phyloP scores from a whole-genome alignment of 257 asterid species.

The Jacaranda copaia region DNA sequence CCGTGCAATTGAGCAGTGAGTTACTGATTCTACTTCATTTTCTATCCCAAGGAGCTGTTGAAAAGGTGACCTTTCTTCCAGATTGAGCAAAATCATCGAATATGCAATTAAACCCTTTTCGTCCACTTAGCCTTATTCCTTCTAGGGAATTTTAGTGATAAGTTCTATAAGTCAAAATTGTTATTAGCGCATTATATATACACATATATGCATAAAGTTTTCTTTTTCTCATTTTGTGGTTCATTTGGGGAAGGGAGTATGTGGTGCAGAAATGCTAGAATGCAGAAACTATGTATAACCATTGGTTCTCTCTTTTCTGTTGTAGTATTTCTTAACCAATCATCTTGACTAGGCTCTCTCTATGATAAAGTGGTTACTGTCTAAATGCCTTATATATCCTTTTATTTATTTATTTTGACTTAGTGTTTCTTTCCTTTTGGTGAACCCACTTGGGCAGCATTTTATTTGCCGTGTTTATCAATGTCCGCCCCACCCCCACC shows the following conservation, averaged over 20 bases:
- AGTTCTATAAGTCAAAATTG: not conserved
- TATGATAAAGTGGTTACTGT: slow-evolving; percentile 32
- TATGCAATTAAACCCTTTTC: slow-evolving; percentile 12
- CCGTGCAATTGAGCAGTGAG: slow-evolving; percentile 74
- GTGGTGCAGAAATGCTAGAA: slow-evolving; percentile 33
- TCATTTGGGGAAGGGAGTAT: slow-evolving; percentile 29
- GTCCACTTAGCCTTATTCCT: too few species aligned
- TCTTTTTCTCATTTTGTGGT: slow-evolving; percentile 18
- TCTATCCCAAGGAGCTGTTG: slow-evolving; percentile 18
- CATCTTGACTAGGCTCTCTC: slow-evolving; percentile 21
- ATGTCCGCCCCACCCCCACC: too few species aligned
- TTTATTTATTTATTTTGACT: not conserved
- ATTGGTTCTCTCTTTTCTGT: slow-evolving; percentile 31
- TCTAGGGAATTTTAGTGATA: too few species aligned
- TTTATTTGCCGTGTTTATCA: not conserved
- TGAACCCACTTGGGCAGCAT: not conserved
- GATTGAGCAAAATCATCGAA: slow-evolving; percentile 15
- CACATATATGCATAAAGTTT: slow-evolving; percentile 7
- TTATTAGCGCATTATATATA: slow-evolving; percentile 19
- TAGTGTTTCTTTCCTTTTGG: not conserved
- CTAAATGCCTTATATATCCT: not conserved
- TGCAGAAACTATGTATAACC: slow-evolving; percentile 47
- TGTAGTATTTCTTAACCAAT: slow-evolving; percentile 47
- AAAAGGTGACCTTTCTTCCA: slow-evolving; percentile 13
- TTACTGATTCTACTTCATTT: slow-evolving; percentile 28